phyloP scores from a whole-genome alignment of 495 filamentous ascomycete species.

The Podospora appendiculata region DNA sequence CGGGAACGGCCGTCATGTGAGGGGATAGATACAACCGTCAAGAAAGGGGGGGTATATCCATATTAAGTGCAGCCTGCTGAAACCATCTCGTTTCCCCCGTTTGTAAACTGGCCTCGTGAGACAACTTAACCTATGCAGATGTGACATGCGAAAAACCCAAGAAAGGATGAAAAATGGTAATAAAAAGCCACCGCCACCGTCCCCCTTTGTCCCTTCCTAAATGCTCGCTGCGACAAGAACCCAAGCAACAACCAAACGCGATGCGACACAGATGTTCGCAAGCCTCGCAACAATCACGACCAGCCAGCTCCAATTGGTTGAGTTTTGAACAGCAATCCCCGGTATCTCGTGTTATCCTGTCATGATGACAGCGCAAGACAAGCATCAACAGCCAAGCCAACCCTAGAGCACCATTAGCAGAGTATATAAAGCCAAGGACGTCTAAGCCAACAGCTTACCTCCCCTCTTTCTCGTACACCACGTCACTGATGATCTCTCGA shows the following conservation, averaged over 20 bases:
- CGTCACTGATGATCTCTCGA: constrained; percentile 85
- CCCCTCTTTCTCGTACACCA: constrained; percentile 85
- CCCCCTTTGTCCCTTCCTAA: background rate
- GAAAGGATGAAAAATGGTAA: background rate
- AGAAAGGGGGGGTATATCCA: too few relatives aligned
- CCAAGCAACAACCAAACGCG: background rate
- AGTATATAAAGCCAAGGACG: background rate
- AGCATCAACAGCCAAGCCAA: constrained; percentile 84
- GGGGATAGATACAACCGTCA: too few relatives aligned
- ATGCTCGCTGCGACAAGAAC: background rate
- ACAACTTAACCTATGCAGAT: background rate
- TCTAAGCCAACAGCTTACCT: constrained; percentile 50
- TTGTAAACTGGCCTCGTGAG: too few relatives aligned
- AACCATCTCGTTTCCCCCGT: too few relatives aligned
- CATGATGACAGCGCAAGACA: constrained; percentile 70
- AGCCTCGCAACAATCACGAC: too few relatives aligned
- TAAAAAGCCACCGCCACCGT: background rate
- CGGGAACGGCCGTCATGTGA: too few relatives aligned
- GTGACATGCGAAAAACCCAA: background rate
- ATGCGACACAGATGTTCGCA: too few relatives aligned
- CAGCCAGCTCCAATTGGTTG: too few relatives aligned
- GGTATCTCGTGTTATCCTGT: background rate
- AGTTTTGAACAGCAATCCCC: too few relatives aligned
- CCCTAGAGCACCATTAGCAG: constrained; percentile 43
- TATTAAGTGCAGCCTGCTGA: too few relatives aligned